Conservation (phyloP, 2,329 filamentous ascomycete genomes). For the Talaromyces sp. region DNA sequence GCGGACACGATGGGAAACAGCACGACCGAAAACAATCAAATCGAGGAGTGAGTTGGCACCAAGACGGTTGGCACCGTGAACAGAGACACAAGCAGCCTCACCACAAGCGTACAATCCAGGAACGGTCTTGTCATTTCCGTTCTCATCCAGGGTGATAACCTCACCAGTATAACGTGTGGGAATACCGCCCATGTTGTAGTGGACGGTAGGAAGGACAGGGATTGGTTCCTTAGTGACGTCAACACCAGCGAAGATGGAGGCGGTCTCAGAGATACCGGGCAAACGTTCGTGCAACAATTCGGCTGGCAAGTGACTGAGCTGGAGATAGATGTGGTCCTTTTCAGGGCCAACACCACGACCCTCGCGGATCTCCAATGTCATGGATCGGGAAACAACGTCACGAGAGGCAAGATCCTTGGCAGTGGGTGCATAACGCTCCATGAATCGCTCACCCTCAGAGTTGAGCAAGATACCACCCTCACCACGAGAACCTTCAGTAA, state of each 20-base stretch:
- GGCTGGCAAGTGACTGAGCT: conserved; percentile 88
- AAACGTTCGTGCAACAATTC: conserved; percentile 94
- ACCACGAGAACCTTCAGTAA: conserved; percentile 95
- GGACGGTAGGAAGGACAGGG: conserved; percentile 89
- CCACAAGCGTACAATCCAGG: conserved; percentile 93
- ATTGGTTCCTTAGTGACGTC: conserved; percentile 97
- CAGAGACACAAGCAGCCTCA: conserved; percentile 95
- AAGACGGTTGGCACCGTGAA: conserved; percentile 96
- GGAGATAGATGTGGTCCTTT: conserved; percentile 98
- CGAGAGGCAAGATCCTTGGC: conserved; percentile 96
- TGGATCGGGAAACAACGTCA: conserved; percentile 94
- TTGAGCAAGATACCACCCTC: conserved; percentile 98
- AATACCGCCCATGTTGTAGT: conserved; percentile 99
- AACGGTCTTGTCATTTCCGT: conserved; percentile 86
- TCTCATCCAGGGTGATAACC: conserved; percentile 80
- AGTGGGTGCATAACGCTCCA: conserved; percentile 97
- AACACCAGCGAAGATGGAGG: conserved; percentile 93
- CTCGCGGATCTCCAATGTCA: conserved; percentile 97
- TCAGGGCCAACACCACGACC: conserved; percentile 94
- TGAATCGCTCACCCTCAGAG: conserved; percentile 97
- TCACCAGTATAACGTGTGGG: conserved; percentile 96
- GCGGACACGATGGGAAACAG: conserved; percentile 93
- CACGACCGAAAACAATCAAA: conserved; percentile 94
- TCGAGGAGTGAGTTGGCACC: conserved; percentile 98
- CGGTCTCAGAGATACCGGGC: conserved; percentile 97